Conservation (phyloP, 1,284 basidiomycete species). For the Bjerkandera adusta region DNA sequence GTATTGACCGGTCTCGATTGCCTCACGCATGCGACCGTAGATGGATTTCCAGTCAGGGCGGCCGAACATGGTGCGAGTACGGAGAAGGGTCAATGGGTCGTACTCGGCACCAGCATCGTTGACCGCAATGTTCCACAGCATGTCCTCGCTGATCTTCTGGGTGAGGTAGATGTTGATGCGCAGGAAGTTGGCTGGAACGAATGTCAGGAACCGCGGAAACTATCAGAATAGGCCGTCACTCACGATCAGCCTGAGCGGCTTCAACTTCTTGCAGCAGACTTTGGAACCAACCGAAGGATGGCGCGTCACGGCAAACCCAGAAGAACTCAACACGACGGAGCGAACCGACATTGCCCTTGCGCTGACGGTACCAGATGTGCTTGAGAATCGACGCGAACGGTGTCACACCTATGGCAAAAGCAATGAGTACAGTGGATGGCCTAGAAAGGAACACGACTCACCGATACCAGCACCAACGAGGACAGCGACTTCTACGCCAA, state of each 20-base stretch:
- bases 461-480: slow-evolving; percentile 90
- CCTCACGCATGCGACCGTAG: slow-evolving; percentile 66
- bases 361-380: slow-evolving; percentile 91
- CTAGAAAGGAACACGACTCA: slow-evolving; percentile 30
- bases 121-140: slow-evolving; percentile 88
- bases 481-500: slow-evolving; percentile 80
- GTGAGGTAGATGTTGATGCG: slow-evolving; percentile 90
- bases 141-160: slow-evolving; percentile 80
- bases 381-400: slow-evolving; percentile 91
- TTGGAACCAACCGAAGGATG: slow-evolving; percentile 95
- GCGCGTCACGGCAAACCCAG: slow-evolving; percentile 87
- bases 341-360: slow-evolving; percentile 68
- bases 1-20: slow-evolving; percentile 78
- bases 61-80: slow-evolving; percentile 84
- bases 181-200: slow-evolving; percentile 73
- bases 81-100: slow-evolving; percentile 83
- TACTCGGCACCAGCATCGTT: slow-evolving; percentile 81
- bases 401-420: slow-evolving; percentile 58
- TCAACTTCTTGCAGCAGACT: slow-evolving; percentile 82
- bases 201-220: neutral
- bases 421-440: slow-evolving; percentile 1
- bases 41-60: slow-evolving; percentile 85
- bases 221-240: slow-evolving; percentile 31
- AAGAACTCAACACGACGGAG: slow-evolving; percentile 88
- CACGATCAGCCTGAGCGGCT: slow-evolving; percentile 79